Conservation (phyloP, 2,329 filamentous ascomycete species). For the Coniosporium tulheliwenetii region DNA sequence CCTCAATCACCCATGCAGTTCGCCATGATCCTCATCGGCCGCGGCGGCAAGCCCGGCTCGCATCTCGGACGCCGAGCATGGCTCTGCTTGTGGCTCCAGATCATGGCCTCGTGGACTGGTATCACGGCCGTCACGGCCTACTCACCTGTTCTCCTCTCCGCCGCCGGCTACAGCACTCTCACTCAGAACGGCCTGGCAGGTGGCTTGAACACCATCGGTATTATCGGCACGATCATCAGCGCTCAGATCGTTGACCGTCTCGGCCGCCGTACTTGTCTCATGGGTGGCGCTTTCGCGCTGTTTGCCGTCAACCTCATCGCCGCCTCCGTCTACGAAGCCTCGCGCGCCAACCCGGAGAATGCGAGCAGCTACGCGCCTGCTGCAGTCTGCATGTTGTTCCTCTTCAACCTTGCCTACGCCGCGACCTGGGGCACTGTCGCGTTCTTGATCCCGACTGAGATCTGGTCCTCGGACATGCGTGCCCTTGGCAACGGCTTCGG, state of each 20-base stretch:
- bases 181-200: slow-evolving; percentile 33
- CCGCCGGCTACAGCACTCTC: slow-evolving; percentile 20
- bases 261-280: slow-evolving; percentile 27
- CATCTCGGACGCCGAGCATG: slow-evolving; percentile 24
- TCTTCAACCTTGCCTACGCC: slow-evolving; percentile 36
- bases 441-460: slow-evolving; percentile 38
- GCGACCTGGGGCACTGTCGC: slow-evolving; percentile 34
- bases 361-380: slow-evolving; percentile 26
- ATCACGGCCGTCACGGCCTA: slow-evolving; percentile 22
- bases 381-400: slow-evolving; percentile 32
- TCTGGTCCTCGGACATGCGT: slow-evolving; percentile 39
- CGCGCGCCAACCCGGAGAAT: slow-evolving; percentile 18
- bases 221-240: slow-evolving; percentile 34
- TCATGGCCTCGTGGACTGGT: slow-evolving; percentile 29
- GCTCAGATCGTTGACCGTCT: slow-evolving; percentile 35
- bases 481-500: slow-evolving; percentile 45
- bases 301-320: slow-evolving; percentile 28
- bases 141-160: slow-evolving; percentile 15
- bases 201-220: slow-evolving; percentile 35
- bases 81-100: slow-evolving; percentile 29
- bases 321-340: slow-evolving; percentile 27
- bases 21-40: slow-evolving; percentile 19
- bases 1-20: slow-evolving; percentile 22
- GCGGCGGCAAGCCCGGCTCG: slow-evolving; percentile 12
- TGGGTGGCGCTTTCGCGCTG: slow-evolving; percentile 22